These are phyloP conservation scores for Inga oerstediana DNA, from an alignment of 306 rosid genomes.

Conservation along the genomic window DNA sequence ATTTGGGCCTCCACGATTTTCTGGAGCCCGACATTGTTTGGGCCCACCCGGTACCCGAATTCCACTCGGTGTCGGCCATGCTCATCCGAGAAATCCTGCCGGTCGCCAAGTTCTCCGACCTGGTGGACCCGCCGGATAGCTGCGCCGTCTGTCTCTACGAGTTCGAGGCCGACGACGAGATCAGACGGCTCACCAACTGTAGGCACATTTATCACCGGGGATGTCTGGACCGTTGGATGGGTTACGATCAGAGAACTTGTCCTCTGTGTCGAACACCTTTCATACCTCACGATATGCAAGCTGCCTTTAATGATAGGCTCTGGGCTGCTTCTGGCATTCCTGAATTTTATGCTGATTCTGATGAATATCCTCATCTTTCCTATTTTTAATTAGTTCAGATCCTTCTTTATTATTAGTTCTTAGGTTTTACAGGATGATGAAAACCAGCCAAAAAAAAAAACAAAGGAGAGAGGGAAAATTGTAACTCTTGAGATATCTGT, in stretches of 20 bases:
- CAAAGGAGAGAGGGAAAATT: neutral
- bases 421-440: neutral
- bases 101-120: slow-evolving; percentile 65
- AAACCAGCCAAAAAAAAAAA: neutral
- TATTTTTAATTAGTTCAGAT: slow-evolving; percentile 33
- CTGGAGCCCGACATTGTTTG: slow-evolving; percentile 61
- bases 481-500: neutral
- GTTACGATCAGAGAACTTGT: slow-evolving; percentile 77
- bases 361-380: slow-evolving; percentile 37
- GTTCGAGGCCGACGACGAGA: slow-evolving; percentile 73
- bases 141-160: slow-evolving; percentile 85
- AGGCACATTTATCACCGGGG: slow-evolving; percentile 76
- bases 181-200: slow-evolving; percentile 76
- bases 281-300: slow-evolving; percentile 63
- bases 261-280: slow-evolving; percentile 82
- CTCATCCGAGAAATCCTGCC: slow-evolving; percentile 68
- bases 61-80: slow-evolving; percentile 52
- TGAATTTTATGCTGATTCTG: slow-evolving; percentile 41
- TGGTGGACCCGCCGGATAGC: slow-evolving; percentile 59
- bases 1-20: slow-evolving; percentile 59
- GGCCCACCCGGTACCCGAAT: slow-evolving; percentile 41
- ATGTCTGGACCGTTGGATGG: slow-evolving; percentile 94
- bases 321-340: slow-evolving; percentile 71
- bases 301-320: slow-evolving; percentile 49
- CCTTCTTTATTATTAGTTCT: neutral